phyloP scores from a whole-genome alignment of 23 red algal species.

The Chondrus crispus region DNA sequence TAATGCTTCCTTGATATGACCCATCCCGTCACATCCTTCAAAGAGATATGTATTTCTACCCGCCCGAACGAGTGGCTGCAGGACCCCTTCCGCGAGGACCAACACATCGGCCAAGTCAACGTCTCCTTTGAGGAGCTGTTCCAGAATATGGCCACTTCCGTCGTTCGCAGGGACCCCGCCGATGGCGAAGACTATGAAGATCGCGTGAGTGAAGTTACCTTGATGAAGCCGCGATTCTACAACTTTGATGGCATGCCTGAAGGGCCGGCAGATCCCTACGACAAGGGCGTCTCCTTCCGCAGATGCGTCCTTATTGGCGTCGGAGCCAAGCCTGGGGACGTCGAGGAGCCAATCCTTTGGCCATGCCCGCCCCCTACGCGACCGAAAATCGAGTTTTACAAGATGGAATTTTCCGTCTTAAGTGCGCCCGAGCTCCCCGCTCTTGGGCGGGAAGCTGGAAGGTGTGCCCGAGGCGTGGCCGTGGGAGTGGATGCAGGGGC shows the following conservation, averaged over 20 bases:
- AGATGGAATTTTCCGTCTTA: conserved; percentile 56
- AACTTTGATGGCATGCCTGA: conserved; percentile 85
- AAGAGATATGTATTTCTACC: no score
- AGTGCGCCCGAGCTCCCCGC: conserved; percentile 73
- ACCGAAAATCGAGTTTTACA: conserved; percentile 71
- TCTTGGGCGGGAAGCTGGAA: no score
- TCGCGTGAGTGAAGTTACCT: conserved; percentile 47
- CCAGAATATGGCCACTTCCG: conserved; percentile 48
- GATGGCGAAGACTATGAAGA: conserved; percentile 74
- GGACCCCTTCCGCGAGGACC: conserved; percentile 16
- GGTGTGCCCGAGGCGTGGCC: no score
- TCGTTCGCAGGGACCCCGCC: conserved; percentile 71
- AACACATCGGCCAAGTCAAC: conserved; percentile 72
- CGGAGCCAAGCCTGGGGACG: conserved; percentile 66
- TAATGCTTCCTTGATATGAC: no score
- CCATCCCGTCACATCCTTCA: no score
- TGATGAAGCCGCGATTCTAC: conserved; percentile 84
- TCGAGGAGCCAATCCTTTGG: conserved; percentile 41
- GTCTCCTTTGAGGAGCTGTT: conserved; percentile 69
- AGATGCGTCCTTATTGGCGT: conserved; percentile 73
- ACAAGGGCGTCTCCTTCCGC: conserved; percentile 79
- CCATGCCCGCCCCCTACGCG: conserved; percentile 66
- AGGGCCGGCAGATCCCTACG: conserved; percentile 58
- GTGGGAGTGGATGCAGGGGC: no score
- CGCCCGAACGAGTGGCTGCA: no score